Percentiles rank a stretch among this genome's conserved stretches.
phyloP scores from a whole-genome alignment of 176 grass and related monocot species.

The Raddia guianensis region DNA sequence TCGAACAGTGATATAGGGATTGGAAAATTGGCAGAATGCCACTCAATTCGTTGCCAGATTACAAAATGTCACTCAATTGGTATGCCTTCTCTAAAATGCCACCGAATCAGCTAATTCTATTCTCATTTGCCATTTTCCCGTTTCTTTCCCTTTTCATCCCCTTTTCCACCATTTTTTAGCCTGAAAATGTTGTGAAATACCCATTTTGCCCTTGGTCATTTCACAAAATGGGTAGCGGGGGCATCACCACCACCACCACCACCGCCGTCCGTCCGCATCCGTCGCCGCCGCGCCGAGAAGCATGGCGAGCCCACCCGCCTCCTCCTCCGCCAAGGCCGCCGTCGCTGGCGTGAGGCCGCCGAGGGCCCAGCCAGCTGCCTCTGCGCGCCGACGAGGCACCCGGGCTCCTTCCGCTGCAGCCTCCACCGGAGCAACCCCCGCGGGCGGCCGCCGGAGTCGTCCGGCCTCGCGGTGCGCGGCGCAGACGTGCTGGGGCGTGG shows the following conservation, averaged over 20 bases:
- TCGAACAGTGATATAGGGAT: no score
- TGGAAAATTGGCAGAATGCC: no score
- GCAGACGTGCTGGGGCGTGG: neutral
- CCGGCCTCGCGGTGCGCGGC: no score
- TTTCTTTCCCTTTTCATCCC: no score
- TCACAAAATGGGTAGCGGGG: neutral
- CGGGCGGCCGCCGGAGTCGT: neutral
- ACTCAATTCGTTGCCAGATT: no score
- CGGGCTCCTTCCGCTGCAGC: slow-evolving; percentile 83
- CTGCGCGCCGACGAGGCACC: slow-evolving; percentile 77
- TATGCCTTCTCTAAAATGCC: no score
- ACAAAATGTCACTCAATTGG: no score
- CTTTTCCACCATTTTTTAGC: no score
- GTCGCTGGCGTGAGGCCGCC: neutral
- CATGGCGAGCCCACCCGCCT: slow-evolving; percentile 45
- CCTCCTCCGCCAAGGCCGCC: neutral
- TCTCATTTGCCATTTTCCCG: no score
- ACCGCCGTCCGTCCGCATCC: neutral
- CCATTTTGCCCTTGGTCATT: no score
- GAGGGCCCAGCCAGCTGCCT: slow-evolving; percentile 47
- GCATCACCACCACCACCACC: neutral
- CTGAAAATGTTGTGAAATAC: no score
- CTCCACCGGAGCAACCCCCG: slow-evolving; percentile 42
- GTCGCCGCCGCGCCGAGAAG: neutral
- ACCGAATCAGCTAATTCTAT: no score